Percentiles rank a stretch among this genome's conserved stretches.
phyloP scores from a whole-genome alignment of 768 basidiomycete species.

The Guyanaporus albipodus region DNA sequence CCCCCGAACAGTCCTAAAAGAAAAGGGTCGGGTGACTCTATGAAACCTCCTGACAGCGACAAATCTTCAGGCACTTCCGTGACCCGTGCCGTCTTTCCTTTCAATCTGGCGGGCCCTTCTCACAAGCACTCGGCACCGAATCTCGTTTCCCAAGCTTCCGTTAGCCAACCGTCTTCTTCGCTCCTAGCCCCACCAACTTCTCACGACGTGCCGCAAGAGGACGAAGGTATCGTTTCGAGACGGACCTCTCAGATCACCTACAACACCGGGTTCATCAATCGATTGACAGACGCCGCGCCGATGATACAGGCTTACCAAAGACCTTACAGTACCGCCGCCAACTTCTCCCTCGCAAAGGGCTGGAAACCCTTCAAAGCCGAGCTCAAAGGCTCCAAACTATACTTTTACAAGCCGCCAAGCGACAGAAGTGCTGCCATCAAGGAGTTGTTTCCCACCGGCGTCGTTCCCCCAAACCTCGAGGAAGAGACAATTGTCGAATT shows the following conservation, averaged over 20 bases:
- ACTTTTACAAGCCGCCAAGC: constrained; percentile 80
- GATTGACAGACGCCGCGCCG: constrained; percentile 51
- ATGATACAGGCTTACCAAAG: constrained; percentile 30
- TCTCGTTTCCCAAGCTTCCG: constrained; percentile 5
- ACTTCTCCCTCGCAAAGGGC: constrained; percentile 50
- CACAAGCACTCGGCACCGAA: constrained; percentile 26
- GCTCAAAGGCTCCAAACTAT: constrained; percentile 78
- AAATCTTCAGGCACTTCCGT: constrained; percentile 6
- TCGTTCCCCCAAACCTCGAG: constrained; percentile 53
- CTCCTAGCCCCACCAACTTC: constrained; percentile 49
- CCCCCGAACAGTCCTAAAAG: constrained; percentile 52
- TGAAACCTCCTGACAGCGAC: constrained; percentile 33
- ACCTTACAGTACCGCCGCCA: constrained; percentile 31
- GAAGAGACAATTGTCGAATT: constrained; percentile 35
- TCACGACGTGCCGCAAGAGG: constrained; percentile 38
- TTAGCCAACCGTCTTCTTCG: constrained; percentile 39
- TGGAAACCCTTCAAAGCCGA: constrained; percentile 89
- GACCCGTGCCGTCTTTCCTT: constrained; percentile 30
- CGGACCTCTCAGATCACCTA: constrained; percentile 78
- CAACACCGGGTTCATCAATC: constrained; percentile 73
- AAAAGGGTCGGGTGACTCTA: constrained; percentile 43
- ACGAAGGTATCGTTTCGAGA: constrained; percentile 39
- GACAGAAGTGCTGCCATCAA: constrained; percentile 63
- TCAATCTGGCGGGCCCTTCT: constrained; percentile 26
- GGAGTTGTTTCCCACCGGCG: constrained; percentile 66